phyloP scores from a whole-genome alignment of 257 asterid genomes.

The Cordia subcordata region DNA sequence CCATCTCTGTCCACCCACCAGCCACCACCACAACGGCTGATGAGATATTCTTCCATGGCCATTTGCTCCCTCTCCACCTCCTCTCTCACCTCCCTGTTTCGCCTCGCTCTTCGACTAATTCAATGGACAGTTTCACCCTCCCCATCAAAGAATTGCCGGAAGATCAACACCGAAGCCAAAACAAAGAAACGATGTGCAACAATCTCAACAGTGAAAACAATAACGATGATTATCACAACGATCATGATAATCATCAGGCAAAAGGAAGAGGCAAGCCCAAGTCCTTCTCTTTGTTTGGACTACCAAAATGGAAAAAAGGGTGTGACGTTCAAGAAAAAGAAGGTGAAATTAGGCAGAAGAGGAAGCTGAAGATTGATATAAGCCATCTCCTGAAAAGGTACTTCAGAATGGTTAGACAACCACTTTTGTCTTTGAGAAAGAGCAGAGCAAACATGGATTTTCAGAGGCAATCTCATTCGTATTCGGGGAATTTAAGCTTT shows the following conservation, averaged over 20 bases:
- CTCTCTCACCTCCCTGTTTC: slow-evolving; percentile 59
- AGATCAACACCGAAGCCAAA: slow-evolving; percentile 14
- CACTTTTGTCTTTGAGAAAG: slow-evolving; percentile 37
- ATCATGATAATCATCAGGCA: slow-evolving; percentile 3
- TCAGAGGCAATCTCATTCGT: slow-evolving; percentile 43
- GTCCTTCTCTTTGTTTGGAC: slow-evolving; percentile 52
- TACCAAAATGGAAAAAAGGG: slow-evolving; percentile 44
- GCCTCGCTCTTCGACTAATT: slow-evolving; percentile 65
- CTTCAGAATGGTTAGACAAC: slow-evolving; percentile 55
- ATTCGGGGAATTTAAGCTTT: slow-evolving; percentile 57
- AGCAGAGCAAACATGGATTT: slow-evolving; percentile 16
- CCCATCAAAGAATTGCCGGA: slow-evolving; percentile 38
- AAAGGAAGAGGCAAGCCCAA: slow-evolving; percentile 45
- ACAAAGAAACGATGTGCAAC: not conserved
- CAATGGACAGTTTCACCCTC: slow-evolving; percentile 55
- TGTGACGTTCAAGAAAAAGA: slow-evolving; percentile 4
- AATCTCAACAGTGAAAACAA: not conserved
- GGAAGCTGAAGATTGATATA: slow-evolving; percentile 49
- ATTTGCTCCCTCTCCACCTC: slow-evolving; percentile 86
- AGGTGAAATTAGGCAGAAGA: slow-evolving; percentile 32
- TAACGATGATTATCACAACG: not conserved
- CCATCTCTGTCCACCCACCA: slow-evolving; percentile 58
- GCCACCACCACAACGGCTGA: slow-evolving; percentile 39
- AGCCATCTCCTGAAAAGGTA: slow-evolving; percentile 50
- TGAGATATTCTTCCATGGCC: slow-evolving; percentile 89